A percentile compares a stretch with the other conserved stretches of the same genome.
Evolutionary conservation across 2,329 filamentous ascomycete genomes (phyloP).

Genomic region (Claviceps paspali): DNA sequence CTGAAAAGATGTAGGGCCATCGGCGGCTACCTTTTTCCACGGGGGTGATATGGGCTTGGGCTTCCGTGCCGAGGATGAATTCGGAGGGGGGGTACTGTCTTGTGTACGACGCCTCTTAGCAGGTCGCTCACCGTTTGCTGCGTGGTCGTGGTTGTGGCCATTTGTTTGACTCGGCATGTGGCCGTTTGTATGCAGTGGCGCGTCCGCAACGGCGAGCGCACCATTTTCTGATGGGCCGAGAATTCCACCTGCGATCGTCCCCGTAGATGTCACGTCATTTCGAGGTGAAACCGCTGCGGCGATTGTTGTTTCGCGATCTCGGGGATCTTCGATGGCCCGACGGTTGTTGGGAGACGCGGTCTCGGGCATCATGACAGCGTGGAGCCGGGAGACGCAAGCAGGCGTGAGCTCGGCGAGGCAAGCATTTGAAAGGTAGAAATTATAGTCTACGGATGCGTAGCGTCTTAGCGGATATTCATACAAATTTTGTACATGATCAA

Average conservation of each 20-base stretch:
- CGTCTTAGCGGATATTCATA: constrained; percentile 27
- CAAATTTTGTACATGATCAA: constrained; percentile 41
- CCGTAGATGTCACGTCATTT: constrained; percentile 10
- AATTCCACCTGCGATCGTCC: constrained; percentile 7
- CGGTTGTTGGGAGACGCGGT: constrained; percentile 39
- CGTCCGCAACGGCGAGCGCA: constrained; percentile 9
- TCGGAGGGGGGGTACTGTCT: constrained; percentile 25
- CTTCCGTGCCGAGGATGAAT: constrained; percentile 27
- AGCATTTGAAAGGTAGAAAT: constrained; percentile 43
- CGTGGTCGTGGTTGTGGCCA: constrained; percentile 35
- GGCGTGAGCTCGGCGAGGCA: constrained; percentile 38
- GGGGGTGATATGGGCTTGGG: constrained; percentile 56
- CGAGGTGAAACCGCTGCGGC: constrained; percentile 9
- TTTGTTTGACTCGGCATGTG: constrained; percentile 32
- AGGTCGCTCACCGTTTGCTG: constrained; percentile 31
- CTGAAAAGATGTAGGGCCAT: constrained; percentile 76
- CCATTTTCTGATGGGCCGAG: constrained; percentile 7
- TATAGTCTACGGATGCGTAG: constrained; percentile 37
- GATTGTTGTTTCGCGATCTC: constrained; percentile 12
- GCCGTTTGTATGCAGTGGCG: constrained; percentile 14
- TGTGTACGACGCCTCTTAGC: constrained; percentile 51
- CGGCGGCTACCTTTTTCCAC: constrained; percentile 75
- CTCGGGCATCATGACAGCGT: constrained; percentile 40
- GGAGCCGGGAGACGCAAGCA: constrained; percentile 26
- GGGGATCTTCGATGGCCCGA: constrained; percentile 16